These are phyloP conservation scores for Solanum peruvianum DNA, from an alignment of 257 asterid genomes.

Conservation along the genomic window DNA sequence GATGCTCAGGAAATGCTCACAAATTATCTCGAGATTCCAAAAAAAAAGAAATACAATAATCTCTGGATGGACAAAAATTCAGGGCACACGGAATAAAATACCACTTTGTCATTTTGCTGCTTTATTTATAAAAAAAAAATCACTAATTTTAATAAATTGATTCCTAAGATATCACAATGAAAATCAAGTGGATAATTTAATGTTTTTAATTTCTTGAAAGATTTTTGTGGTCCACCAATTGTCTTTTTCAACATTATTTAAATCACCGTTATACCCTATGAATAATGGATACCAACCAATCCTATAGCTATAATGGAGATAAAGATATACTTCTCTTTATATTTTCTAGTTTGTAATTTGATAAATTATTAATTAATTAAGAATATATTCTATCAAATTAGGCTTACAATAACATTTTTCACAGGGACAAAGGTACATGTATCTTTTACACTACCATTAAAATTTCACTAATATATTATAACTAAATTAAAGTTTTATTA, in stretches of 20 bases:
- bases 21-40: no score
- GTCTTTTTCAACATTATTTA: background rate
- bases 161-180: background rate
- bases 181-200: background rate
- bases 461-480: no score
- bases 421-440: no score
- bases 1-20: rapidly evolving
- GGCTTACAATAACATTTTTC: background rate
- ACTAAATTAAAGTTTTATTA: no score
- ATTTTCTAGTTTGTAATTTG: background rate
- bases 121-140: no score
- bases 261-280: background rate
- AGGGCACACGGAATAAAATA: background rate
- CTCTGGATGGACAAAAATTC: background rate
- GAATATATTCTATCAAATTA: background rate
- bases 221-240: background rate
- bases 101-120: background rate
- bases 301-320: background rate
- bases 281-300: background rate
- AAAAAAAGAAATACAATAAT: background rate
- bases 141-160: background rate
- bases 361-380: background rate
- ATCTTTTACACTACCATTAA: no score
- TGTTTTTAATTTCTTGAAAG: background rate
- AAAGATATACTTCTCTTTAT: background rate